A percentile compares a stretch with the other conserved stretches of the same genome.
Conservation (phyloP, 1,139 yeast genomes). For the Saccharomyces pastorianus region DNA sequence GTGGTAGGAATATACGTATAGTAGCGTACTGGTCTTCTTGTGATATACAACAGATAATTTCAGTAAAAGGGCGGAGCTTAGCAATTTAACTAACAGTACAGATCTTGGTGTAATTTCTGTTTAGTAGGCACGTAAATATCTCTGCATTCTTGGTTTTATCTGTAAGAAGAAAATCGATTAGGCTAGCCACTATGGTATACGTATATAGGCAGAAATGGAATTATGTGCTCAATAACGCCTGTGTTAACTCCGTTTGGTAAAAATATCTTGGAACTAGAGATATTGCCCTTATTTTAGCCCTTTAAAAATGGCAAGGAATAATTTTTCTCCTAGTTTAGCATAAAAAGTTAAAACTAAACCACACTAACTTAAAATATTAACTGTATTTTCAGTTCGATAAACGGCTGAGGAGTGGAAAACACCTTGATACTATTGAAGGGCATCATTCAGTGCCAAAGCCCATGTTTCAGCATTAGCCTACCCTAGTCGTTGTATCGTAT, state of each 20-base stretch:
- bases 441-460: too few relatives aligned
- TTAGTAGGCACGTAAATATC: not conserved
- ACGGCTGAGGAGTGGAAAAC: too few relatives aligned
- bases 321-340: too few relatives aligned
- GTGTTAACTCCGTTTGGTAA: not conserved
- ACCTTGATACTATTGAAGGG: too few relatives aligned
- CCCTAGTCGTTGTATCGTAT: too few relatives aligned
- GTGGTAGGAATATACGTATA: too few relatives aligned
- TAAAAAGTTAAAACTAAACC: too few relatives aligned
- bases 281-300: not conserved
- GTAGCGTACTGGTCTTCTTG: too few relatives aligned
- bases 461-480: too few relatives aligned
- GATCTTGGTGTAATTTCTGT: not conserved
- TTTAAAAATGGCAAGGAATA: too few relatives aligned
- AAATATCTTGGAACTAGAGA: not conserved
- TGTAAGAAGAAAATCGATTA: not conserved
- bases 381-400: too few relatives aligned
- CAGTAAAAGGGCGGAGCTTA: not conserved
- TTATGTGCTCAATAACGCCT: not conserved
- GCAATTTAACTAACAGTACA: not conserved
- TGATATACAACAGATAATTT: not conserved
- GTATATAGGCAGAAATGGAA: not conserved
- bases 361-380: too few relatives aligned
- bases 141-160: not conserved
- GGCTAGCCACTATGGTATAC: not conserved